Conservation (phyloP, 257 asterid species). For the Solanum medicagineum region DNA sequence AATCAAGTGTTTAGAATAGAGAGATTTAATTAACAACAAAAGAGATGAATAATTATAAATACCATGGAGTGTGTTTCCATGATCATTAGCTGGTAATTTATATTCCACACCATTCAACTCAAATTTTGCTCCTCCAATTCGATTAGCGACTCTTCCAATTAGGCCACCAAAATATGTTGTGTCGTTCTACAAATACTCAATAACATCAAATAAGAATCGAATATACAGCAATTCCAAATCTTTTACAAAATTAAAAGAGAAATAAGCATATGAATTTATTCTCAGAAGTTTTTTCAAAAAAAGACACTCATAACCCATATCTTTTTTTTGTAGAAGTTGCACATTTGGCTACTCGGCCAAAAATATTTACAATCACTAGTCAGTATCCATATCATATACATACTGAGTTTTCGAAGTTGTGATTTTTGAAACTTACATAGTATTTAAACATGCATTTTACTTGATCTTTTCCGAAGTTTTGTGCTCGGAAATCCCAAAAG, state of each 20-base stretch:
- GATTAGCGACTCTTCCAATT: constrained; percentile 77
- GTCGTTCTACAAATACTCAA: constrained; percentile 39
- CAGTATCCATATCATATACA: too few species aligned
- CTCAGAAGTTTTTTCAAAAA: not conserved
- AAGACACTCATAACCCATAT: too few species aligned
- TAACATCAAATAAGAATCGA: not conserved
- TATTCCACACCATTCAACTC: constrained; percentile 39
- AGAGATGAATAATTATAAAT: not conserved
- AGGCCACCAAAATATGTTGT: constrained; percentile 67
- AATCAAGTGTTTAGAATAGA: not conserved
- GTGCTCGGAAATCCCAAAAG: not conserved
- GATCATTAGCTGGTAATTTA: constrained; percentile 53
- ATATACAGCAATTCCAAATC: not conserved
- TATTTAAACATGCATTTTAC: too few species aligned
- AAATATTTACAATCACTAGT: too few species aligned
- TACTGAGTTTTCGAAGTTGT: too few species aligned
- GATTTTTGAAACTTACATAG: too few species aligned
- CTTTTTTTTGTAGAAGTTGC: too few species aligned
- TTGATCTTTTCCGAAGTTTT: not conserved
- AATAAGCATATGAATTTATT: not conserved
- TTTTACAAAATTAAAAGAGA: not conserved
- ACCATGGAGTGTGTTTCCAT: constrained; percentile 92
- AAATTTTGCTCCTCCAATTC: constrained; percentile 72
- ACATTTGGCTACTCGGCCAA: too few species aligned
- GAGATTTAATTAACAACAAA: not conserved